phyloP scores from a whole-genome alignment of 169 alveolate genomes.

The Cryptosporidium parvum region DNA sequence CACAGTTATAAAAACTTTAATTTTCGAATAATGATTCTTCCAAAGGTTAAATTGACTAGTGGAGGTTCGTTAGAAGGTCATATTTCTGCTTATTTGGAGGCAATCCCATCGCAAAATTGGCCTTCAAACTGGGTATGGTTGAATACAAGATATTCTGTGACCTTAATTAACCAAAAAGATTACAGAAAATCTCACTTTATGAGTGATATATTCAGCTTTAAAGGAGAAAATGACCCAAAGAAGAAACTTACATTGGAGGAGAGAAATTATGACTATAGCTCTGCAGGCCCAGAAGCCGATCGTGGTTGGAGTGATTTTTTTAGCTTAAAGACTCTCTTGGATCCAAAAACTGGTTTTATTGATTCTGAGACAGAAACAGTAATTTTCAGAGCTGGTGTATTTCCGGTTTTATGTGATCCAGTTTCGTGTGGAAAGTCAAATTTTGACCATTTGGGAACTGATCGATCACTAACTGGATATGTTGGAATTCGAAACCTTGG shows the following conservation, averaged over 20 bases:
- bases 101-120: constrained; percentile 85
- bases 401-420: constrained; percentile 59
- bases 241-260: constrained; percentile 19
- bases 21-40: constrained; percentile 60
- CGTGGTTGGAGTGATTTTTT: constrained; percentile 75
- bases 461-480: constrained; percentile 87
- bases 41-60: constrained; percentile 59
- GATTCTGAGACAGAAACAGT: constrained; percentile 46
- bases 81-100: constrained; percentile 84
- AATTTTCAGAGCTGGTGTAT: constrained; percentile 70
- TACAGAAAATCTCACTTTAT: constrained; percentile 80
- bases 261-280: constrained; percentile 14
- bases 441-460: constrained; percentile 50
- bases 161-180: constrained; percentile 83
- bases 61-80: constrained; percentile 59
- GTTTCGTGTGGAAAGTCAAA: constrained; percentile 16
- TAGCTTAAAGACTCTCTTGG: constrained; percentile 47
- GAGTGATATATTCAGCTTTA: constrained; percentile 70
- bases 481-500: constrained; percentile 96
- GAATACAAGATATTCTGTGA: constrained; percentile 84
- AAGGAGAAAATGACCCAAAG: constrained; percentile 49
- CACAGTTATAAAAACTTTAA: constrained; percentile 65
- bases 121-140: constrained; percentile 88
- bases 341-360: constrained; percentile 49
- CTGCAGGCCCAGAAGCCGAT: constrained; percentile 71